Evolutionary conservation across 768 basidiomycete species (phyloP).

Genomic region (Mycena leptocephala): DNA sequence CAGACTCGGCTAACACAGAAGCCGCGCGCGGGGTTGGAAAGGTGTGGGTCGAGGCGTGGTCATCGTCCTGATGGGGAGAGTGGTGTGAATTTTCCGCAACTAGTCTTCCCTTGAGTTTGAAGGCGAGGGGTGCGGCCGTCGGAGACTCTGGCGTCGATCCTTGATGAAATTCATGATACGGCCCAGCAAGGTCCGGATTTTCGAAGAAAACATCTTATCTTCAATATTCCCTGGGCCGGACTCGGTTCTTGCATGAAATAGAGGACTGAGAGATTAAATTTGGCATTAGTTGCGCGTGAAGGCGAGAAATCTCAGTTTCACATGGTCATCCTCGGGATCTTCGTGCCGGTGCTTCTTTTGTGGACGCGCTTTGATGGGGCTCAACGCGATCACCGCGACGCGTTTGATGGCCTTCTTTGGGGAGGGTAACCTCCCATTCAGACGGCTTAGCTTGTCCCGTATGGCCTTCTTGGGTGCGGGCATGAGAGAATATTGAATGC

Average conservation of each 20-base stretch:
- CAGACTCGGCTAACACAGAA: slow-evolving; percentile 17
- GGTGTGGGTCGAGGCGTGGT: not conserved
- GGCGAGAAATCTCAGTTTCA: not conserved
- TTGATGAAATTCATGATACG: slow-evolving; percentile 13
- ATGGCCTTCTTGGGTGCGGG: slow-evolving; percentile 3
- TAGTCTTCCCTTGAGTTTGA: slow-evolving; percentile 7
- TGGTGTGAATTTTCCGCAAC: not conserved
- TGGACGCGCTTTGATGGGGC: slow-evolving; percentile 15
- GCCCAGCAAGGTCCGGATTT: not conserved
- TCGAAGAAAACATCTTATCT: slow-evolving; percentile 11
- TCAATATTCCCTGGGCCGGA: not conserved
- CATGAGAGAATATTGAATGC: not conserved
- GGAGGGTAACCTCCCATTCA: not conserved
- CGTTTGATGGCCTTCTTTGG: slow-evolving; percentile 14
- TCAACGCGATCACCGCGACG: slow-evolving; percentile 11
- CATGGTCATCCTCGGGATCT: slow-evolving; percentile 3
- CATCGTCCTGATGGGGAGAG: not conserved
- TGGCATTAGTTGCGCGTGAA: not conserved
- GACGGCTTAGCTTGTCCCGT: not conserved
- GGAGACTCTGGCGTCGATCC: slow-evolving; percentile 17
- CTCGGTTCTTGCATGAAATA: not conserved
- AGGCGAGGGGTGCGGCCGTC: slow-evolving; percentile 1
- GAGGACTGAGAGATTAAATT: not conserved
- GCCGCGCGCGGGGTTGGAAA: slow-evolving; percentile 1
- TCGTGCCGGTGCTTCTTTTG: slow-evolving; percentile 17